A percentile compares a stretch with the other conserved stretches of the same genome.
These are phyloP conservation scores for Aureobasidium melanogenum DNA, from an alignment of 2,329 filamentous ascomycete genomes.

Conservation along the genomic window DNA sequence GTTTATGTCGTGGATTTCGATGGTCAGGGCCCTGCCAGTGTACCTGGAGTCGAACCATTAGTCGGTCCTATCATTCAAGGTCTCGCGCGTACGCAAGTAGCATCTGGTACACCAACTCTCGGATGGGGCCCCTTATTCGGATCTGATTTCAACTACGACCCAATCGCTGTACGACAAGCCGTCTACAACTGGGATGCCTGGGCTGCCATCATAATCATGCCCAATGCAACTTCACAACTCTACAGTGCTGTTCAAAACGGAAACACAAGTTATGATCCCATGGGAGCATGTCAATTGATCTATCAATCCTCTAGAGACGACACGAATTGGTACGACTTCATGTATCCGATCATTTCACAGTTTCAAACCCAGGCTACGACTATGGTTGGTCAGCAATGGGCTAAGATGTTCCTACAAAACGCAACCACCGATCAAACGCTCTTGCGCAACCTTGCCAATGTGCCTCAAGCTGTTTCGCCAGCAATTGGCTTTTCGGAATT, in stretches of 20 bases:
- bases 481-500: conserved; percentile 47
- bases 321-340: conserved; percentile 40
- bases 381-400: conserved; percentile 42
- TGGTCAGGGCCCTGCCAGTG: conserved; percentile 44
- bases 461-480: conserved; percentile 47
- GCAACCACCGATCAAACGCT: conserved; percentile 29
- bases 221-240: conserved; percentile 48
- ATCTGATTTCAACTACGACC: conserved; percentile 47
- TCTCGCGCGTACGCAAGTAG: conserved; percentile 36
- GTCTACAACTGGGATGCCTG: conserved; percentile 52
- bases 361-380: conserved; percentile 41
- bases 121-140: conserved; percentile 44
- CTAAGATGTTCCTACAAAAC: conserved; percentile 33
- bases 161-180: conserved; percentile 46
- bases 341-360: conserved; percentile 41
- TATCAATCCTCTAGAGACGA: conserved; percentile 49
- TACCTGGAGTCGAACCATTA: conserved; percentile 36
- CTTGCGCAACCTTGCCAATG: conserved; percentile 35
- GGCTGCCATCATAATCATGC: conserved; percentile 54
- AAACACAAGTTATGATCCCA: conserved; percentile 52
- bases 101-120: conserved; percentile 33
- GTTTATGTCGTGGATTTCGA: conserved; percentile 59
- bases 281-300: conserved; percentile 49
- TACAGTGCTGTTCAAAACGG: conserved; percentile 45
- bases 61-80: conserved; percentile 48